A percentile compares a stretch with the other conserved stretches of the same genome.
These are phyloP conservation scores for Fusarium poae DNA, from an alignment of 2,329 filamentous ascomycete genomes.

Conservation along the genomic window DNA sequence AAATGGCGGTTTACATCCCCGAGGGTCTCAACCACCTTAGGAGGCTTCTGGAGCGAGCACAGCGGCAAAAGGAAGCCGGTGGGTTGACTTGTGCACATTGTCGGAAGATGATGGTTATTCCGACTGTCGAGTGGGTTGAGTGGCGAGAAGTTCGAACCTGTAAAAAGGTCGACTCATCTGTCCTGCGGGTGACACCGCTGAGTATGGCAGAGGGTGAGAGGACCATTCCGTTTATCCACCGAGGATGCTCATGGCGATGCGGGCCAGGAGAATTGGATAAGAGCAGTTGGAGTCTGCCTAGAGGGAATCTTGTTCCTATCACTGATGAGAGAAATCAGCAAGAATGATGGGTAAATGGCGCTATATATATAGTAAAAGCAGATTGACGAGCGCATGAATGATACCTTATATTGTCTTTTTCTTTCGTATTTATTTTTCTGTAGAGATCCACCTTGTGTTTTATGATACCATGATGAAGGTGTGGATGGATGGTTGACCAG, in stretches of 20 bases:
- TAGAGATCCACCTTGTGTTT: not conserved
- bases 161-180: constrained; percentile 15
- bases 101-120: constrained; percentile 61
- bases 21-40: constrained; percentile 58
- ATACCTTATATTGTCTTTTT: constrained; percentile 17
- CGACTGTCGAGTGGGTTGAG: constrained; percentile 71
- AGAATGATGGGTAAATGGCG: constrained; percentile 24
- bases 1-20: constrained; percentile 60
- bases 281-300: constrained; percentile 41
- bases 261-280: constrained; percentile 50
- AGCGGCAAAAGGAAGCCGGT: constrained; percentile 60
- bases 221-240: constrained; percentile 61
- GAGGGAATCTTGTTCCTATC: constrained; percentile 32
- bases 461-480: not conserved
- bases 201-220: constrained; percentile 53
- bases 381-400: constrained; percentile 32
- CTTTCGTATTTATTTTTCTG: not conserved
- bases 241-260: constrained; percentile 66
- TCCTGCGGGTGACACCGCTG: constrained; percentile 44
- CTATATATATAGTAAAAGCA: constrained; percentile 24
- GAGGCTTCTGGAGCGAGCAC: constrained; percentile 57
- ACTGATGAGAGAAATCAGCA: constrained; percentile 13
- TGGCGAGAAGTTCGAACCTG: constrained; percentile 63
- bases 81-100: constrained; percentile 67
- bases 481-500: too few relatives aligned